Percentiles rank a stretch among this genome's conserved stretches.
These are phyloP conservation scores for Leccinum aurantiacum DNA, from an alignment of 768 basidiomycete genomes.

Conservation along the genomic window DNA sequence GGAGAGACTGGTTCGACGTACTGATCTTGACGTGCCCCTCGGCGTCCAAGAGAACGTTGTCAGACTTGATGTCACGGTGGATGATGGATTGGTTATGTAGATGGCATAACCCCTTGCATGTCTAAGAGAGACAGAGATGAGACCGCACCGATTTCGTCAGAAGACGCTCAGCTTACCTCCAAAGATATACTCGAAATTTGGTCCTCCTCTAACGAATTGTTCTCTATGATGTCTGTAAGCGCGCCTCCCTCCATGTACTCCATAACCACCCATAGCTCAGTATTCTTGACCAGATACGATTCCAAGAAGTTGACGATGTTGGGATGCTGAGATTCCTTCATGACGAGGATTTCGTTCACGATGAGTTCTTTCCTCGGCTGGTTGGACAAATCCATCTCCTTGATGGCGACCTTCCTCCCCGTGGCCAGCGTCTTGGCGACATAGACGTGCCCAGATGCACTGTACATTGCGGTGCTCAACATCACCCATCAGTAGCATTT, in stretches of 20 bases:
- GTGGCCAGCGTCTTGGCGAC: slow-evolving; percentile 88
- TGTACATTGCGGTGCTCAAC: slow-evolving; percentile 34
- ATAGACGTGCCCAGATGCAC: slow-evolving; percentile 97
- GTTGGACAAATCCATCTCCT: slow-evolving; percentile 95
- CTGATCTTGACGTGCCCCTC: slow-evolving; percentile 97
- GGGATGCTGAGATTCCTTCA: slow-evolving; percentile 97
- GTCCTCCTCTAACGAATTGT: slow-evolving; percentile 92
- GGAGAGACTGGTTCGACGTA: slow-evolving; percentile 41
- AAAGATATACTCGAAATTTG: slow-evolving; percentile 90
- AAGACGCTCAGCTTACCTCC: slow-evolving; percentile 60
- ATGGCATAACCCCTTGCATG: slow-evolving; percentile 92
- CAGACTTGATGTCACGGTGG: slow-evolving; percentile 96
- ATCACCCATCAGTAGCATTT: neutral
- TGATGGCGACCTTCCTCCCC: slow-evolving; percentile 92
- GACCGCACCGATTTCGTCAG: neutral
- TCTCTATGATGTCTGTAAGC: slow-evolving; percentile 96
- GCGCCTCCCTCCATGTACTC: slow-evolving; percentile 99
- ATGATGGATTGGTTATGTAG: slow-evolving; percentile 93
- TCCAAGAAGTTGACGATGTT: slow-evolving; percentile 97
- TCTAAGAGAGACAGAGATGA: slow-evolving; percentile 45
- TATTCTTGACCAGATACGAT: slow-evolving; percentile 83
- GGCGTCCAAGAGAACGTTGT: slow-evolving; percentile 92
- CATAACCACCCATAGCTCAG: slow-evolving; percentile 97
- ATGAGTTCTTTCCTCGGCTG: slow-evolving; percentile 97
- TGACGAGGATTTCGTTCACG: slow-evolving; percentile 96